Base-by-base conservation (phyloP, 2,329 filamentous ascomycete genomes). In the Arthrobotrys iridis region DNA sequence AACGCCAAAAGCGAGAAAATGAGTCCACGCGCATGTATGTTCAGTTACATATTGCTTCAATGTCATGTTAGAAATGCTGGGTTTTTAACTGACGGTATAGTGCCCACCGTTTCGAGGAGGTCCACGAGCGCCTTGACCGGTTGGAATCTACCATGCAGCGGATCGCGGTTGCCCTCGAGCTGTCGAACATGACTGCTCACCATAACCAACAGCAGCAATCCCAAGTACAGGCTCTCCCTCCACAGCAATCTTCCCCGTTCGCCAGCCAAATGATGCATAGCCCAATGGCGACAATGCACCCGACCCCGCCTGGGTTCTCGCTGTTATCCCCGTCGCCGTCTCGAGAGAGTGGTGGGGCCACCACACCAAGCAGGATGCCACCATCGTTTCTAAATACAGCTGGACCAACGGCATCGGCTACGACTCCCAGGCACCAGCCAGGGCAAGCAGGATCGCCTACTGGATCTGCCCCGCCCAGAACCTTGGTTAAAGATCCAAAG, bases 61-160 rank as follows among this genome's bases (percentile, higher is more conserved):
- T 46, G 18, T 24, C 15, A 50, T 28, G 50, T 55, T 52, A 28
- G 46, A 66, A 30, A 45, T 13, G 20, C 1, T 8, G 6, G 22
- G 28, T 35, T 35, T n/a, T 52, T 73, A 30, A 59, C 41, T 50
- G 18, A 18, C 20, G 37, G 1, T 50, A 15, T 52, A 80, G 79
- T 74, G 78, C 77, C 13, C 79, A 80, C 26, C 78, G 78, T 8
- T 80, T 79, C 55, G 79, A 80, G 45, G 79, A 80, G 50, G 79
- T 80, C 37, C 75, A 80, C 48, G 79, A 79, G 33, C 79, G 79
- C 33, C 77, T 80, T 4, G 78, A 79, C 45, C 64, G 78, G 35
- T 76, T 80, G 43, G 79, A 80, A 41, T 70, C 72, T 35, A 77
- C 72, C 4, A 77, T 78, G 77, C 62, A 66, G 6, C 76, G 78